These are phyloP conservation scores for Plasmodium berghei DNA, from an alignment of 169 alveolate species.

Conservation along the genomic window DNA sequence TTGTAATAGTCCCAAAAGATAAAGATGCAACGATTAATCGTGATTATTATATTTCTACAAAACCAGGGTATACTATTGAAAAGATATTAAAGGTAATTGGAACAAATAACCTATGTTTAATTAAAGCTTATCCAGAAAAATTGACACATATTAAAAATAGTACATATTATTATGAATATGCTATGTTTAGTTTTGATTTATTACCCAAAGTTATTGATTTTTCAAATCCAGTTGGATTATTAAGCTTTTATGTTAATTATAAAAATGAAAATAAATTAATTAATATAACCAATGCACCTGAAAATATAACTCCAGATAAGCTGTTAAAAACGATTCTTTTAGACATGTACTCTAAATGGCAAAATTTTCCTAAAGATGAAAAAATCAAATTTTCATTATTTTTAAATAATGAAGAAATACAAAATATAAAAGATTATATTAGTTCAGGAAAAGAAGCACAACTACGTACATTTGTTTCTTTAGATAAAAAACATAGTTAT, in stretches of 20 bases:
- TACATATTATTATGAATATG: slow-evolving; percentile 25
- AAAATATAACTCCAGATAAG: slow-evolving; percentile 47
- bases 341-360: slow-evolving; percentile 56
- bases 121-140: slow-evolving; percentile 67
- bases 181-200: slow-evolving; percentile 20
- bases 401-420: slow-evolving; percentile 33
- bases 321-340: slow-evolving; percentile 36
- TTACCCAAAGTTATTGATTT: slow-evolving; percentile 62
- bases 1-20: slow-evolving; percentile 40
- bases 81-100: slow-evolving; percentile 19
- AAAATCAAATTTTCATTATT: slow-evolving; percentile 47
- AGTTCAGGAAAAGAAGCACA: slow-evolving; percentile 33
- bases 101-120: slow-evolving; percentile 18
- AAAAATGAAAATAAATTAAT: slow-evolving; percentile 59
- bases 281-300: slow-evolving; percentile 59
- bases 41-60: slow-evolving; percentile 33
- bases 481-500: slow-evolving; percentile 9
- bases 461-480: slow-evolving; percentile 35
- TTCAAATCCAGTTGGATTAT: slow-evolving; percentile 23
- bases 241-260: slow-evolving; percentile 59
- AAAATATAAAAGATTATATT: slow-evolving; percentile 25
- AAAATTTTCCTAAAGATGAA: slow-evolving; percentile 53
- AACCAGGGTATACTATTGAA: slow-evolving; percentile 71
- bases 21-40: slow-evolving; percentile 6
- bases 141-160: slow-evolving; percentile 29